Evolutionary conservation across 371 early-diverging fungal genomes (phyloP).

Genomic region (Thermomucor indicae-seudaticae): DNA sequence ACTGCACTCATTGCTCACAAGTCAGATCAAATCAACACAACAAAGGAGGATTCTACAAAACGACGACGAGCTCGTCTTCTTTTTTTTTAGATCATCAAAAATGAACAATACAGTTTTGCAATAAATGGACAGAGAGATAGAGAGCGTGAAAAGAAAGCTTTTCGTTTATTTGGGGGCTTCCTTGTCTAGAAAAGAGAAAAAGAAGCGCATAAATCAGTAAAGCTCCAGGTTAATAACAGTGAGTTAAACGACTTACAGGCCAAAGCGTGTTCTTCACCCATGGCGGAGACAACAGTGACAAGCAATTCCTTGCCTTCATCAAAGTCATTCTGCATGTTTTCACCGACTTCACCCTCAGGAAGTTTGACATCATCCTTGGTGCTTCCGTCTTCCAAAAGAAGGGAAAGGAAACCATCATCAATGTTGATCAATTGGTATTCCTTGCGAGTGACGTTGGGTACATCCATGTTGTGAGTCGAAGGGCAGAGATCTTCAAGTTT

Average conservation of each 20-base stretch:
- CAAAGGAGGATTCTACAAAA: too few species aligned
- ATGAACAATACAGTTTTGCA: too few species aligned
- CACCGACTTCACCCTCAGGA: conserved; percentile 85
- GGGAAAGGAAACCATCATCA: conserved; percentile 89
- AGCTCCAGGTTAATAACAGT: neutral
- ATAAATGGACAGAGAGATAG: too few species aligned
- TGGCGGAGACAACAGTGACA: conserved; percentile 84
- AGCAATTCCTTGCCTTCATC: conserved; percentile 82
- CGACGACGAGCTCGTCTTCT: too few species aligned
- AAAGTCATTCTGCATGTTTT: conserved; percentile 71
- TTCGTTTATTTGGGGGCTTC: conserved; percentile 31
- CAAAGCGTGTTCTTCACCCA: conserved; percentile 93
- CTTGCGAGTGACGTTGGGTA: conserved; percentile 87
- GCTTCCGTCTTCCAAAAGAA: conserved; percentile 77
- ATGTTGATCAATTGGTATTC: conserved; percentile 88
- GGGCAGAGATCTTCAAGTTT: conserved; percentile 95
- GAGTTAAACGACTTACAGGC: conserved; percentile 57
- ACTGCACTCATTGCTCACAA: too few species aligned
- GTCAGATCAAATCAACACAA: too few species aligned
- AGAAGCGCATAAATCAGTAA: neutral
- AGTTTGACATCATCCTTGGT: conserved; percentile 96
- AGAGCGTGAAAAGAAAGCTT: neutral
- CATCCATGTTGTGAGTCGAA: conserved; percentile 99
- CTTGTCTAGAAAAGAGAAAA: conserved; percentile 23
- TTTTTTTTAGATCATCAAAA: neutral